Evolutionary conservation across 192 early-diverging fungal species (phyloP).

Genomic region (Backusella parvicylindrica): DNA sequence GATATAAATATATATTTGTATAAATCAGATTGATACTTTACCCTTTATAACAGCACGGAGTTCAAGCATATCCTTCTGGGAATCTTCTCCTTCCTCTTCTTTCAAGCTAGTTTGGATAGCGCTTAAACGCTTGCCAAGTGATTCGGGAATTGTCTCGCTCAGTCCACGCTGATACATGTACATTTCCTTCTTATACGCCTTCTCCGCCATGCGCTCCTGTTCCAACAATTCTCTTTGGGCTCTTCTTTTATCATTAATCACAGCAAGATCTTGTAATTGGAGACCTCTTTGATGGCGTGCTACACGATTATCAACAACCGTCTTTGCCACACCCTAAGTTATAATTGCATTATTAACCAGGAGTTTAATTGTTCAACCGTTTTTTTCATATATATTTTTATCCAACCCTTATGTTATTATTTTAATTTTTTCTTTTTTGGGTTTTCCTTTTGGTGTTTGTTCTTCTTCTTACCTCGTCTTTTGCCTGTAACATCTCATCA

Average conservation of each 20-base stretch:
- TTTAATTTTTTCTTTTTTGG: neutral
- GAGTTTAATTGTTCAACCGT: neutral
- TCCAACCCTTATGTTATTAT: neutral
- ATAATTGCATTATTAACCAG: neutral
- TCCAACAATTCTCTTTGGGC: slow-evolving; percentile 47
- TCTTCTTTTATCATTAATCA: slow-evolving; percentile 76
- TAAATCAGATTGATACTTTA: neutral
- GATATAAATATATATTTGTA: neutral
- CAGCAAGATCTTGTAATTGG: slow-evolving; percentile 60
- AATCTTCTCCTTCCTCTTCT: slow-evolving; percentile 36
- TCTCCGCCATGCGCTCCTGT: slow-evolving; percentile 45
- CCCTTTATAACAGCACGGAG: slow-evolving; percentile 71
- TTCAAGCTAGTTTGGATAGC: slow-evolving; percentile 21
- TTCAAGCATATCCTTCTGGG: slow-evolving; percentile 42
- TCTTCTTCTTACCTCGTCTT: slow-evolving; percentile 47
- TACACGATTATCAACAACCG: slow-evolving; percentile 64
- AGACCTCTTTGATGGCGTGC: slow-evolving; percentile 59
- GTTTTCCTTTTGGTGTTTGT: neutral
- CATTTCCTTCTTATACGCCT: slow-evolving; percentile 56
- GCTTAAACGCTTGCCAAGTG: slow-evolving; percentile 28
- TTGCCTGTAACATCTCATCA: slow-evolving; percentile 80
- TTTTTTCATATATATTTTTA: neutral
- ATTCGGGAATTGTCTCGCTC: slow-evolving; percentile 48
- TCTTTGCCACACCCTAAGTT: slow-evolving; percentile 67
- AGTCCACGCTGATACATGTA: slow-evolving; percentile 67